Evolutionary conservation across 2,329 filamentous ascomycete genomes (phyloP).

Genomic region (Aspergillus caelatus): DNA sequence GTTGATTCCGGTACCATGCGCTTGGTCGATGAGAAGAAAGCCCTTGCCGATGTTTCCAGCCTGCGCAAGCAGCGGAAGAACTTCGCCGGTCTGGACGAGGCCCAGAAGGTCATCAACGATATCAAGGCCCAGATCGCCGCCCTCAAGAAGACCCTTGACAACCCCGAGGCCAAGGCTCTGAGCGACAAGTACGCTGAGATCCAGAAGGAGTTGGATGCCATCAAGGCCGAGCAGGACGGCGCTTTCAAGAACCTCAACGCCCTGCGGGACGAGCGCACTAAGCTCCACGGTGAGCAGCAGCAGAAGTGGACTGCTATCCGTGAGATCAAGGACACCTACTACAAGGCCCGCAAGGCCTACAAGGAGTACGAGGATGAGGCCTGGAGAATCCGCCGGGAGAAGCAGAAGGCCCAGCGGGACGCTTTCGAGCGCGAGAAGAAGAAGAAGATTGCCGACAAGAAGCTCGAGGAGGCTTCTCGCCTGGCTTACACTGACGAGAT

Average conservation of each 20-base stretch:
- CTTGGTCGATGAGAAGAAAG: conserved; percentile 96
- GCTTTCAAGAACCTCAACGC: conserved; percentile 84
- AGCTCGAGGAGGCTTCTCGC: conserved; percentile 58
- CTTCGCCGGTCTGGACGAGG: conserved; percentile 80
- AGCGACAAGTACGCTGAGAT: conserved; percentile 84
- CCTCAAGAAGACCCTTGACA: conserved; percentile 85
- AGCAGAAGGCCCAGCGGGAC: conserved; percentile 76
- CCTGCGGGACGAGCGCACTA: conserved; percentile 82
- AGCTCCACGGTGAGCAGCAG: conserved; percentile 82
- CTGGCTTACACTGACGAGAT: conserved; percentile 94
- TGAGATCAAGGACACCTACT: conserved; percentile 89
- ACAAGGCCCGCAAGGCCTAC: conserved; percentile 77
- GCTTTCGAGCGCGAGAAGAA: conserved; percentile 52
- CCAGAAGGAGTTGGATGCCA: conserved; percentile 81
- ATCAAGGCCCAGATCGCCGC: conserved; percentile 85
- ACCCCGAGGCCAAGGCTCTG: conserved; percentile 86
- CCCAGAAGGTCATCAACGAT: conserved; percentile 86
- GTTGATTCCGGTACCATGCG: conserved; percentile 91
- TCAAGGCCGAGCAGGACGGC: conserved; percentile 90
- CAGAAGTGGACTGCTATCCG: conserved; percentile 80
- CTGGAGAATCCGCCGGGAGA: conserved; percentile 74
- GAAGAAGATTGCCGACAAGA: conserved; percentile 58
- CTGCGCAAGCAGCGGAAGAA: conserved; percentile 89
- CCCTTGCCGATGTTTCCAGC: conserved; percentile 76
- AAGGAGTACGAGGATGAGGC: conserved; percentile 82